A percentile compares a stretch with the other conserved stretches of the same genome.
These are phyloP conservation scores for Stevia rebaudiana DNA, from an alignment of 140 eudicot species.

Conservation along the genomic window DNA sequence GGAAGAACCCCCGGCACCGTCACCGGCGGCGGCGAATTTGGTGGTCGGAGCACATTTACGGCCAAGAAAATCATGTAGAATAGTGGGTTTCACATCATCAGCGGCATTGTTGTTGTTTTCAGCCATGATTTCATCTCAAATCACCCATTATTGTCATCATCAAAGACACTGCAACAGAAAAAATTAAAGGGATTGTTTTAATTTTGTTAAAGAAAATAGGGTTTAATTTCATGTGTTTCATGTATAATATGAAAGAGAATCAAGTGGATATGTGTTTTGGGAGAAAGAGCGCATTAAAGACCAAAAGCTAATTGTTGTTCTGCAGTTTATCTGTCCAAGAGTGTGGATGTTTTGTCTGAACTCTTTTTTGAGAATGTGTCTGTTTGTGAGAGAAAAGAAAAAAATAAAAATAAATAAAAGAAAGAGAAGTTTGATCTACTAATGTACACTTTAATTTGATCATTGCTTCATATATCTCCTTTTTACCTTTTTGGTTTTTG, in stretches of 20 bases:
- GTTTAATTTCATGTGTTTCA: not conserved
- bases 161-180: not conserved
- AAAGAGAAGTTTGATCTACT: too few relatives aligned
- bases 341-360: conserved; percentile 43
- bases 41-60: conserved; percentile 32
- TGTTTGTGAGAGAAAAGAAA: conserved; percentile 10
- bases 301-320: conserved; percentile 57
- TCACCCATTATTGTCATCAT: conserved; percentile 3
- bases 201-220: conserved; percentile 10
- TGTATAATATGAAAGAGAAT: conserved; percentile 22
- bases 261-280: conserved; percentile 19
- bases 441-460: too few relatives aligned
- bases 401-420: too few relatives aligned
- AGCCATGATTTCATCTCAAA: conserved; percentile 41
- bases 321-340: conserved; percentile 39
- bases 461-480: too few relatives aligned
- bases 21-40: conserved; percentile 30
- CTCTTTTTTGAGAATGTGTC: conserved; percentile 24
- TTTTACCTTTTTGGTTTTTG: too few relatives aligned
- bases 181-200: not conserved
- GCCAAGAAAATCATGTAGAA: conserved; percentile 80
- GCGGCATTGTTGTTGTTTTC: conserved; percentile 20
- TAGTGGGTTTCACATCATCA: conserved; percentile 53
- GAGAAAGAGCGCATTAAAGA: conserved; percentile 52
- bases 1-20: conserved; percentile 35